Conservation (phyloP, 2,329 filamentous ascomycete species). For the Septoria petroselini region DNA sequence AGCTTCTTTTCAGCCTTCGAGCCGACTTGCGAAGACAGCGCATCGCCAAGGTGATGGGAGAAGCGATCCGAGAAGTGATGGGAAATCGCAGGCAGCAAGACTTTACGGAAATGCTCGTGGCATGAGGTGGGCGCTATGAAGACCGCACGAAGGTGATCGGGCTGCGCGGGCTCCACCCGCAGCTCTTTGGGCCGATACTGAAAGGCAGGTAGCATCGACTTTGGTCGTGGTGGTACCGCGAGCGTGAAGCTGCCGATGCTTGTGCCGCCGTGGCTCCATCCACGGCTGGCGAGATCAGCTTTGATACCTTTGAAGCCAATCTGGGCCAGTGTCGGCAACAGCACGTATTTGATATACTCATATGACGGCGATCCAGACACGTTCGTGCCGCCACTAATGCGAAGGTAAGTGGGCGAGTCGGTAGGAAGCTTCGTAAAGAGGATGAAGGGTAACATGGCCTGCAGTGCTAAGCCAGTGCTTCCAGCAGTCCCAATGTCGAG, state of each 20-base stretch:
- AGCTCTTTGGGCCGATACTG: conserved; percentile 34
- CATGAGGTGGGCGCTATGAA: conserved; percentile 40
- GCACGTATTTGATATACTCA: conserved; percentile 56
- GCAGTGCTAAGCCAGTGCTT: conserved; percentile 55
- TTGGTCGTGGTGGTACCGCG: conserved; percentile 44
- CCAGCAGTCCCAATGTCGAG: conserved; percentile 51
- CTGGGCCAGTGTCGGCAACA: conserved; percentile 52
- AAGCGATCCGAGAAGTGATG: too few species aligned
- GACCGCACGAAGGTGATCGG: conserved; percentile 34
- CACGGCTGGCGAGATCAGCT: conserved; percentile 46
- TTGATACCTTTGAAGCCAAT: conserved; percentile 52
- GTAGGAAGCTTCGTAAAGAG: conserved; percentile 42
- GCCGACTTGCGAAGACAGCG: neutral
- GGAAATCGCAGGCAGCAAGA: conserved; percentile 14
- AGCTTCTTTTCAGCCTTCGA: neutral
- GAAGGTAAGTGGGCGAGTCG: conserved; percentile 37
- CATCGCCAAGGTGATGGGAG: conserved; percentile 18
- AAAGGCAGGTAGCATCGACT: conserved; percentile 38
- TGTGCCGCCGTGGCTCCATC: conserved; percentile 52
- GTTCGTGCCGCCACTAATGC: conserved; percentile 58
- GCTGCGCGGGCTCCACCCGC: neutral
- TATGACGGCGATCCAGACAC: conserved; percentile 54
- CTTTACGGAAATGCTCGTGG: conserved; percentile 31
- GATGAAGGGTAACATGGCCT: conserved; percentile 59
- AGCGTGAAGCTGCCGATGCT: conserved; percentile 52